phyloP scores from a whole-genome alignment of 169 alveolate species.

The Plasmodium knowlesi region DNA sequence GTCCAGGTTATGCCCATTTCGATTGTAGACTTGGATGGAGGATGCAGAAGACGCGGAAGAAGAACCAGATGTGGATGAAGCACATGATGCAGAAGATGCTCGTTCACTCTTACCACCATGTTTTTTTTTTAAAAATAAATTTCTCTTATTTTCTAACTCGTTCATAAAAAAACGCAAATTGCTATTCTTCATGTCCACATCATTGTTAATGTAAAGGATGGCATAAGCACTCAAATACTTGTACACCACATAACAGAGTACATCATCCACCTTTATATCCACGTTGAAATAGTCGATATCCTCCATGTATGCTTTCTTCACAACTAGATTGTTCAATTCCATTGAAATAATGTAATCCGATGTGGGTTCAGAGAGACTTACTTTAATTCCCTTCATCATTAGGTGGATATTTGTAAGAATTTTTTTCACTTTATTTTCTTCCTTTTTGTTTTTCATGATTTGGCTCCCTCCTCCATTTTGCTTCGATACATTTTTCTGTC shows the following conservation, averaged over 20 bases:
- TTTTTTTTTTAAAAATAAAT: slow-evolving; percentile 33
- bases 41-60: background rate
- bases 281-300: slow-evolving; percentile 42
- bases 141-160: slow-evolving; percentile 22
- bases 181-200: slow-evolving; percentile 18
- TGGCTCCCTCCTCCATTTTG: background rate
- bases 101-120: background rate
- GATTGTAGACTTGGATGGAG: background rate
- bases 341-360: slow-evolving; percentile 34
- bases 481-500: background rate
- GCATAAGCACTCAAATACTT: slow-evolving; percentile 50
- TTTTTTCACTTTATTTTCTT: background rate
- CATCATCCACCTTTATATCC: slow-evolving; percentile 18
- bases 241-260: slow-evolving; percentile 26
- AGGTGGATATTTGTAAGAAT: slow-evolving; percentile 18
- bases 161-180: slow-evolving; percentile 21
- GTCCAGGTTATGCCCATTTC: background rate
- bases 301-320: slow-evolving; percentile 38
- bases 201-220: slow-evolving; percentile 27
- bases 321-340: slow-evolving; percentile 10
- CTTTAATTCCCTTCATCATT: slow-evolving; percentile 11
- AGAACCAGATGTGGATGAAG: background rate
- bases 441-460: background rate
- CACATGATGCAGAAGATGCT: background rate
- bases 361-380: slow-evolving; percentile 16